Conservation (phyloP, 2,329 filamentous ascomycete species). For the Cercospora sojina region DNA sequence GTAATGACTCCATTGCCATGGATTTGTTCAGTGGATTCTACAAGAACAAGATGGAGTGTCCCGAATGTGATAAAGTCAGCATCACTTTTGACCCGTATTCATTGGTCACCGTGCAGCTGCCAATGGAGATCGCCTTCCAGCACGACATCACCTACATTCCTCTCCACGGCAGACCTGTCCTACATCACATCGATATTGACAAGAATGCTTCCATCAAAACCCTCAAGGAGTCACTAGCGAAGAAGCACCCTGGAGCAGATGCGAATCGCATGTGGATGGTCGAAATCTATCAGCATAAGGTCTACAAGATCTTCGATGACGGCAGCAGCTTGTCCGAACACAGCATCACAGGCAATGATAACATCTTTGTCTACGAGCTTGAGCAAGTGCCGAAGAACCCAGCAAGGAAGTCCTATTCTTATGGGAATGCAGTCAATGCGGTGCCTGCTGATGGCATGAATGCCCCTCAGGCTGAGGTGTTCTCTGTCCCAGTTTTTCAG, state of each 20-base stretch:
- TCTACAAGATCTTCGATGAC: conserved; percentile 85
- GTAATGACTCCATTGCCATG: conserved; percentile 92
- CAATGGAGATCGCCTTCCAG: conserved; percentile 78
- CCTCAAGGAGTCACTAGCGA: conserved; percentile 63
- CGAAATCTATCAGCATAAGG: conserved; percentile 78
- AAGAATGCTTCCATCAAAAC: conserved; percentile 68
- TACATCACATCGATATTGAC: conserved; percentile 75
- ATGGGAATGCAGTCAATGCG: conserved; percentile 44
- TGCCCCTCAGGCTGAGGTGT: conserved; percentile 61
- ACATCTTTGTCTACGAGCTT: conserved; percentile 73
- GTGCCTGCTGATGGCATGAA: conserved; percentile 51
- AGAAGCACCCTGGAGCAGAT: conserved; percentile 52
- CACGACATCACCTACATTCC: conserved; percentile 76
- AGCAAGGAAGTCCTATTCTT: conserved; percentile 52
- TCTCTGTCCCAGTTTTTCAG: conserved; percentile 72
- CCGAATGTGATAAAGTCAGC: conserved; percentile 88
- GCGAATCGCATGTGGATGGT: conserved; percentile 69
- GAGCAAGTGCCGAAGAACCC: conserved; percentile 77
- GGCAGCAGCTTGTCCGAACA: conserved; percentile 66
- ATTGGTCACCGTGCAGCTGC: conserved; percentile 85
- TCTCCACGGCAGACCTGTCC: conserved; percentile 66
- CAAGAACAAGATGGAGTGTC: conserved; percentile 94
- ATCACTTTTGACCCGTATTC: conserved; percentile 99
- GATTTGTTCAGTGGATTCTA: conserved; percentile 98
- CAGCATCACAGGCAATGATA: conserved; percentile 60